Evolutionary conservation across 2,329 filamentous ascomycete species (phyloP), one percentile per base, ranked within the genome.

Genomic region (Rhinocladiella similis): DNA sequence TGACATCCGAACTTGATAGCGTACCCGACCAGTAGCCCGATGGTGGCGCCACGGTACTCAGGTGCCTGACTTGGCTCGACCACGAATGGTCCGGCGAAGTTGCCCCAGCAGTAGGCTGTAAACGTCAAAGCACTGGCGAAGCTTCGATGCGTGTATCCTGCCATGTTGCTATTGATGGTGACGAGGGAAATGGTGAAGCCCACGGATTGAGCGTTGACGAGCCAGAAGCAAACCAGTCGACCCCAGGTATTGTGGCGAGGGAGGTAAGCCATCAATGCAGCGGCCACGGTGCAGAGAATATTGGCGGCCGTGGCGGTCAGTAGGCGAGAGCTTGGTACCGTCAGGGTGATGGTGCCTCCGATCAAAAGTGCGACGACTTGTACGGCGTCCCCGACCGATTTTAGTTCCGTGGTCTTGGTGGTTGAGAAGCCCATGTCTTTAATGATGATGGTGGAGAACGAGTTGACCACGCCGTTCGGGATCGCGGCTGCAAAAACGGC

Each of bases 11-110:
- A 47, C 58, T 75, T 74, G 35, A 76, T 72, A 3, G 63, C 63
- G 53, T 75, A 76, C 5, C 73, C 74, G 3, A 72, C 69, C 7
- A 76, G 57, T 27, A 76, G 67, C 1, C 74, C 74, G 50, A 73
- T 67, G 12, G 71, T 74, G 1, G 74, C 73, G 2, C 67, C 62
- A 6, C 58, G 57, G 43, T 70, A 74, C 3, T 60, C 36, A 9
- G 72, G 72, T 1, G 72, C 70, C 43, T 74, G 59, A 10, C 64
- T 66, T 16, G 54, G 53, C 42, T 73, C 70, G 1, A 74, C 72
- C 1, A 73, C 70, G 50, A 74, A 74, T 2, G 70, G 69, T 0
- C 71, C 71, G 1, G 70, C 69, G 57, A 72, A 74, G 46, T 72
- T 73, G 5, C 72, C 71, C 70, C 71, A 73, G 53, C 71, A 73